Evolutionary conservation across 2,329 filamentous ascomycete species (phyloP), one percentile per base, ranked within the genome.

Genomic region (Colletotrichum salicis): DNA sequence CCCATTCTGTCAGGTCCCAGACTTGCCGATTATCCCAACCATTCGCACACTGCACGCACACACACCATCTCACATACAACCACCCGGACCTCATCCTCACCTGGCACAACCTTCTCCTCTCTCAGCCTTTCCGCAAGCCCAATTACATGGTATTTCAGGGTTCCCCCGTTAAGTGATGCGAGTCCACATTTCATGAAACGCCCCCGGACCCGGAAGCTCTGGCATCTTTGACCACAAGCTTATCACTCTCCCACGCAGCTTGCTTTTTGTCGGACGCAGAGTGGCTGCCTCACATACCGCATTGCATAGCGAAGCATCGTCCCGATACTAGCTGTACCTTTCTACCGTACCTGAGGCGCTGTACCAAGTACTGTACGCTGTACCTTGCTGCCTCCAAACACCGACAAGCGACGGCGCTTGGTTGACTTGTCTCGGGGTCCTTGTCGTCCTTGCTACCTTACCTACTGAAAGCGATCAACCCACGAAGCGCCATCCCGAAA

Each of bases 161-260:
- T 60, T 54, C 56, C 61, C 62, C 37, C 67, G 63, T 72, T 62
- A 56, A 48, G 31, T 72, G 61, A 66, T 71, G 67, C 61, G 56
- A 72, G 55, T 56, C 71, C 71, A 69, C 71, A 72, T 68, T 72
- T 68, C 69, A 69, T 73, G 71, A 73, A 73, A 73, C 71, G 70
- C 62, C 66, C 70, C 70, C 70, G 67, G 70, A 72, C 67, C 67
- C 70, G 67, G 70, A 72, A 72, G 70, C 70, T 72, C 70, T 72
- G 67, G 67, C 70, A 71, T 67, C 70, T 66, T 72, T 71, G 60
- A 71, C 64, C 70, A 64, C 65, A 72, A 72, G 67, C 70, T 72
- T 71, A 66, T 71, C 62, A 35, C 57, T 64, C 65, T 59, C 41
- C 37, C 51, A 54, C 54, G 59, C 64, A 62, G 52, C 64, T 69